Evolutionary conservation across 768 basidiomycete species (phyloP), one percentile per base, ranked within the genome.

Genomic region (Rhizopogon salebrosus): DNA sequence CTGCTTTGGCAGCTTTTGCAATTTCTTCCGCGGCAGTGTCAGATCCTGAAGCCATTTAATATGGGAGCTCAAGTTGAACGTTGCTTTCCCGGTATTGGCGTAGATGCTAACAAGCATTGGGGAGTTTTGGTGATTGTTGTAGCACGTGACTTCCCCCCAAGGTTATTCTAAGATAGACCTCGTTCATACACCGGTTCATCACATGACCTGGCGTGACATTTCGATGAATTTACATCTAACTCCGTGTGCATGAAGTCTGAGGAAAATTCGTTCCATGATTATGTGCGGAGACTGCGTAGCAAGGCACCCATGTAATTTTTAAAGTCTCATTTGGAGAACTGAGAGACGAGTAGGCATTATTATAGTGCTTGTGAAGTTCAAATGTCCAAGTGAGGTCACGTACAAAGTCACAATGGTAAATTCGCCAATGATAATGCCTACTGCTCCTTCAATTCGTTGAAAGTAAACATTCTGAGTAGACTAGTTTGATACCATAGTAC

Each of bases 1-100:
- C 91, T 7, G 70, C 64, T 65, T 92, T 91, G 22, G 94, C 92
- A 2, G 80, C 76, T 63, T 75, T 79, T 13, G 95, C 97, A 53
- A 98, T 86, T 14, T 66, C 70, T 65, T 76, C 72, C n/a, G 75
- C 79, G 41, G 60, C 51, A 23, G 22, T 57, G 48, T 60, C 48
- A 16, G 63, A 45, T 29, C 42, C 51, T 41, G 56, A 48, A 31
- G 58, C 41, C 53, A 54, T 54, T 13, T n/a, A n/a, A n/a, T n/a
- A n/a, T n/a, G n/a, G n/a, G n/a, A n/a, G n/a, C n/a, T n/a, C n/a
- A n/a, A n/a, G n/a, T n/a, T n/a, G n/a, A n/a, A n/a, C n/a, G n/a
- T n/a, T n/a, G n/a, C n/a, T n/a, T n/a, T n/a, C n/a, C n/a, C n/a
- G n/a, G n/a, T n/a, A n/a, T n/a, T n/a, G n/a, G n/a, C n/a, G n/a